Conservation (phyloP, 2,329 filamentous ascomycete genomes). For the Neoascochyta sp. region DNA sequence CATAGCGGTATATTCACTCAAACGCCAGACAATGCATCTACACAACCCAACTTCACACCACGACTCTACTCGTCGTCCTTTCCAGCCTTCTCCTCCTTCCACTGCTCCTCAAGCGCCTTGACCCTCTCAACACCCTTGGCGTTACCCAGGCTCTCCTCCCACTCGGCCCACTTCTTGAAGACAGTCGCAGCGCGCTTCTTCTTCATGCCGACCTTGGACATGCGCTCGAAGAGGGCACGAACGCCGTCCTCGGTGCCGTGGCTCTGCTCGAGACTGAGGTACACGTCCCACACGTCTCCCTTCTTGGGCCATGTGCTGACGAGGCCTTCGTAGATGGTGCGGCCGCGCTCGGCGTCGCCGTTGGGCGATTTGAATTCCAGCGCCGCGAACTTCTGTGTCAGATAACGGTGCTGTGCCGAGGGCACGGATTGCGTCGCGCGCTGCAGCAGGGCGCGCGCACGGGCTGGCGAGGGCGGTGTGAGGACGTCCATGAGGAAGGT, state of each 20-base stretch:
- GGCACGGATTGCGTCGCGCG: conserved; percentile 83
- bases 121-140: conserved; percentile 68
- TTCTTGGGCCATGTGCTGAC: conserved; percentile 83
- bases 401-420: conserved; percentile 62
- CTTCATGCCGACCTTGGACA: conserved; percentile 64
- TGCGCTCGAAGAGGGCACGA: conserved; percentile 77
- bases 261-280: conserved; percentile 77
- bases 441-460: conserved; percentile 71
- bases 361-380: conserved; percentile 83
- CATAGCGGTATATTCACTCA: too few species aligned
- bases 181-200: conserved; percentile 77
- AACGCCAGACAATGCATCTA: conserved; percentile 7
- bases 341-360: conserved; percentile 83
- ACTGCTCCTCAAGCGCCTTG: conserved; percentile 66
- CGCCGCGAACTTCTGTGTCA: conserved; percentile 84
- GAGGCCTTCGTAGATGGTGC: conserved; percentile 90
- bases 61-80: conserved; percentile 12
- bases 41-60: background rate
- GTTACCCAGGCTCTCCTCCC: conserved; percentile 70
- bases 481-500: conserved; percentile 80
- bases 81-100: conserved; percentile 51
- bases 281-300: conserved; percentile 88
- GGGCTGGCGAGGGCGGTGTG: conserved; percentile 66
- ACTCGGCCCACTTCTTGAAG: conserved; percentile 89
- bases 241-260: conserved; percentile 56